Conservation (phyloP, 192 early-diverging fungal species). For the Powellomyces hirtus region DNA sequence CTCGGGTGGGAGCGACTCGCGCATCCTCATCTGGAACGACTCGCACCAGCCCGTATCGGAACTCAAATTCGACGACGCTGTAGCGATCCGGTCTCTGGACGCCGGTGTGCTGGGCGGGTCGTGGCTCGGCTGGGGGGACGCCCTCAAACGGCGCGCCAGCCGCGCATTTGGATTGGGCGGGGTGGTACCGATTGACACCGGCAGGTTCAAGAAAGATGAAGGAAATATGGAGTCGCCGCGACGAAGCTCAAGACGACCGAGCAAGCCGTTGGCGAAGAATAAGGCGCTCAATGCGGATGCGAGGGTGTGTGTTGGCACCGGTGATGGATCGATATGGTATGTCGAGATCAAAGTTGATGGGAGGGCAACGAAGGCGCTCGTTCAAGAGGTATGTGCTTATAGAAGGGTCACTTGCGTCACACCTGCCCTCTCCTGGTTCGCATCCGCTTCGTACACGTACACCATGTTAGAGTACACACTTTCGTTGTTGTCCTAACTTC, state of each 20-base stretch:
- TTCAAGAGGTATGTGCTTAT: constrained; percentile 6
- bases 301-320: constrained; percentile 18
- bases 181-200: background rate
- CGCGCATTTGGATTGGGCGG: constrained; percentile 17
- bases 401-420: background rate
- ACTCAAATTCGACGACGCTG: background rate
- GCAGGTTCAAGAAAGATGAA: background rate
- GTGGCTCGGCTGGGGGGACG: constrained; percentile 29
- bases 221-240: background rate
- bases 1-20: constrained; percentile 22
- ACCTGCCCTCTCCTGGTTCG: too few relatives aligned
- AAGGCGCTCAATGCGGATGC: background rate
- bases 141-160: constrained; percentile 23
- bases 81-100: constrained; percentile 22
- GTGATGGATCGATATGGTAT: constrained; percentile 22
- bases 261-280: too few relatives aligned
- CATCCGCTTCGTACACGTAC: too few relatives aligned
- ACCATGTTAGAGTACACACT: background rate
- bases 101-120: constrained; percentile 14
- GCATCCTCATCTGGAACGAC: constrained; percentile 29
- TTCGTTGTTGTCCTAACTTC: too few relatives aligned
- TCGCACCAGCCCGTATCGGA: constrained; percentile 12
- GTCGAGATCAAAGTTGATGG: constrained; percentile 10
- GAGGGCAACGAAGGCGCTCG: background rate
- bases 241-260: background rate